Evolutionary conservation across 139 green algal species (phyloP).

Genomic region (Volvox reticuliferus): DNA sequence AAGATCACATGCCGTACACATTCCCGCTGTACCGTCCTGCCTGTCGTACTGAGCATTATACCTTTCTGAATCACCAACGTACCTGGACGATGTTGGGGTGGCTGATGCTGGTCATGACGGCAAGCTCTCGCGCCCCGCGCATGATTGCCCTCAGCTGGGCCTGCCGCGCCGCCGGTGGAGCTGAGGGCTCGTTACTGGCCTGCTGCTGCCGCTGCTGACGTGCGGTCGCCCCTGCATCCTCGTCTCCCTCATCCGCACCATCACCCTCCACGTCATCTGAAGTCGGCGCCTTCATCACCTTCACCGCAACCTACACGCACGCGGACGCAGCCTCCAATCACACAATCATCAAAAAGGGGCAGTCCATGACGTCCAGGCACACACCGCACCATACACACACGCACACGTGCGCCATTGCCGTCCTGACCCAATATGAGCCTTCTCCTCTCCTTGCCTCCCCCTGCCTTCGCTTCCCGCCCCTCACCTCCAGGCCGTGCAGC

Average conservation of each 20-base stretch:
- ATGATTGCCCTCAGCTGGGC: slow-evolving; percentile 31
- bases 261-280: background rate
- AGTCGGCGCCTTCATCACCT: slow-evolving; percentile 19
- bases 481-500: slow-evolving; percentile 39
- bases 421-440: too few relatives aligned
- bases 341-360: too few relatives aligned
- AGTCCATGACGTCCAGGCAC: too few relatives aligned
- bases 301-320: slow-evolving; percentile 27
- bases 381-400: too few relatives aligned
- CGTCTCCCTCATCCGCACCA: background rate
- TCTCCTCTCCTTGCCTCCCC: background rate
- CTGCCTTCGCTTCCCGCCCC: background rate
- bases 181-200: background rate
- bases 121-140: slow-evolving; percentile 42
- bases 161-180: background rate
- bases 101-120: slow-evolving; percentile 32
- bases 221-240: background rate
- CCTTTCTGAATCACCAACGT: background rate
- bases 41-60: too few relatives aligned
- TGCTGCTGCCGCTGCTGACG: background rate
- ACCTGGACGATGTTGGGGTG: slow-evolving; percentile 51
- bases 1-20: too few relatives aligned
- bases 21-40: too few relatives aligned
- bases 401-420: too few relatives aligned
- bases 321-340: too few relatives aligned